phyloP scores from a whole-genome alignment of 2,329 filamentous ascomycete genomes.

The Sclerotiophoma versabilis region DNA sequence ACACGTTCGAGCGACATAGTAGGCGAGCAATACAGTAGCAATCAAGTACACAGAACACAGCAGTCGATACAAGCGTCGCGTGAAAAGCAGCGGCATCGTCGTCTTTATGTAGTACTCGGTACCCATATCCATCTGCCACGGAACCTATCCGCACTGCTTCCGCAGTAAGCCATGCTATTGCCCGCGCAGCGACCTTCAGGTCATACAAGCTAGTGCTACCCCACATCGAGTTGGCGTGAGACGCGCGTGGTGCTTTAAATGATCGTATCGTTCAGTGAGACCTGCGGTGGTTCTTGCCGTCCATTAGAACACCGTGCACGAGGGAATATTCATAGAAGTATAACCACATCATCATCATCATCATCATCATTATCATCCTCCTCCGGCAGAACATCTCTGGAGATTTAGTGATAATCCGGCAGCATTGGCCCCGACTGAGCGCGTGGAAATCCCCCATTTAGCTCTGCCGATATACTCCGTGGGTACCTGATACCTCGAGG shows the following conservation, averaged over 20 bases:
- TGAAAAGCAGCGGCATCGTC: background rate
- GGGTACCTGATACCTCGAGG: too few relatives aligned
- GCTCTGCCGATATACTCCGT: too few relatives aligned
- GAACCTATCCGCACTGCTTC: constrained; percentile 17
- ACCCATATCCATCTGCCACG: constrained; percentile 5
- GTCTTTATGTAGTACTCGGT: constrained; percentile 10
- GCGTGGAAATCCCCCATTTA: too few relatives aligned
- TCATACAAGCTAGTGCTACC: background rate
- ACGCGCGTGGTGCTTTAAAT: background rate
- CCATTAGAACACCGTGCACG: too few relatives aligned
- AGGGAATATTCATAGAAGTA: too few relatives aligned
- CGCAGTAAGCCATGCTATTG: constrained; percentile 4
- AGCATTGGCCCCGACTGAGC: too few relatives aligned
- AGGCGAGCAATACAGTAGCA: background rate
- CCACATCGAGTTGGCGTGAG: background rate
- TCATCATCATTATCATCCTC: too few relatives aligned
- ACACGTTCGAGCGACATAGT: constrained; percentile 30
- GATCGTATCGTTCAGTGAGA: background rate
- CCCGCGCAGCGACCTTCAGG: background rate
- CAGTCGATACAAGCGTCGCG: background rate
- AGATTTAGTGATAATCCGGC: too few relatives aligned
- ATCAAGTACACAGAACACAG: too few relatives aligned
- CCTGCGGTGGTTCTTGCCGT: background rate
- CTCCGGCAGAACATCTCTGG: too few relatives aligned
- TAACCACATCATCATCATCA: too few relatives aligned